Evolutionary conservation across 257 asterid species (phyloP), one percentile per base, ranked within the genome.

Genomic region (Solanum ahanhuiri): DNA sequence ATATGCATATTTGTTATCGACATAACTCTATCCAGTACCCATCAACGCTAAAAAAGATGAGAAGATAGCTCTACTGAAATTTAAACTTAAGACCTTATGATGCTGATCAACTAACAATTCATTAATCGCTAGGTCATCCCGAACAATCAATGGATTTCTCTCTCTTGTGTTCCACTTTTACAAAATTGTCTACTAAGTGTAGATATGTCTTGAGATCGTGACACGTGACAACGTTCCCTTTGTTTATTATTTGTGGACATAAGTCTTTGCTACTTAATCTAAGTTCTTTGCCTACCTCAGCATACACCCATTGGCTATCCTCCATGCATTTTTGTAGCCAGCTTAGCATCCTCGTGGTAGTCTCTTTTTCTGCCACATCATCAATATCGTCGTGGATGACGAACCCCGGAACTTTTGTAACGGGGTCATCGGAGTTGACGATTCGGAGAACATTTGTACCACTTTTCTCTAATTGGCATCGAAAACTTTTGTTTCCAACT

Each of bases 281-380:
- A 0, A 97, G 90, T 91, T 97, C 98, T 31, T 92, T 90, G 30
- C 99, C 99, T 1, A 97, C 88, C 90, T 95, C 98, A 17, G 99
- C 98, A 28, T 96, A 96, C 20, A 90, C 94, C 98, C 95, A 95
- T 60, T 89, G 98, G 51, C 95, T 92, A 4, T 93, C 92, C 82
- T 93, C 94, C 85, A 93, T 88, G 25, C 89, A 83, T 43, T 48
- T 89, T 39, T 91, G 94, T 20, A 94, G 66, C 99, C 98, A 95
- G 2, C 88, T 88, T 9, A 93, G 28, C 88, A 91, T 4, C 17
- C 90, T 87, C 28, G 57, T 23, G 51, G 8, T 2, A 15, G 23
- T 14, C 4, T 0, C 39, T 43, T 0, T 45, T 45, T 79, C 66
- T 0, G 0, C 84, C 84, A 48, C 3, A 0, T 81, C 67, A 28